Evolutionary conservation across 306 rosid species (phyloP), one percentile per base, ranked within the genome.

Genomic region (Luffa aegyptiaca): DNA sequence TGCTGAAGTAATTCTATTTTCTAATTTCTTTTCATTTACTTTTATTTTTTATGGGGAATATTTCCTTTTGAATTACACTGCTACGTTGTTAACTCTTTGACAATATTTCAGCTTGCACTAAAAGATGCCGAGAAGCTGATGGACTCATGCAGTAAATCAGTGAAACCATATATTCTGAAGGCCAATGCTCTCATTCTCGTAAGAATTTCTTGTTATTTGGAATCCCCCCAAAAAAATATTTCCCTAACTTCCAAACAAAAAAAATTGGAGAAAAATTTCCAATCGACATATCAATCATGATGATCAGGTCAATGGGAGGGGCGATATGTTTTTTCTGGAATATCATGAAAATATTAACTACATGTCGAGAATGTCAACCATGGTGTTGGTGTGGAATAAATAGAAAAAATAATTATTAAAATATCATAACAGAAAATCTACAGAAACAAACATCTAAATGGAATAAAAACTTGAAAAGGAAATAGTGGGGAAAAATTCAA

Each of bases 101-200:
- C 59, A 72, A 77, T 59, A 66, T 85, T 86, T 84, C 92, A 95
- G 99, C 93, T 95, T 86, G 99, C 94, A 75, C 84, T 95, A 81
- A 95, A 93, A 89, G 99, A 95, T 86, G 99, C 93, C 21, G 92
- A 92, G 81, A 95, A 89, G 85, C 86, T 95, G 79, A 84, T 87
- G 66, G 87, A 80, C 81, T 78, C 88, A 48, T 85, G 8, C 81
- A 85, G 85, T 79, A 87, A 81, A 84, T 85, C 92, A 20, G 91
- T 82, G 56, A 93, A 91, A 81, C 57, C 97, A 18, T 90, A 90
- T 90, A 81, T 93, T 85, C 82, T 95, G 80, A 95, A 87, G 89
- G 90, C 93, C 58, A 84, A 84, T 82, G 90, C 97, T 62, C 93
- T 93, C 73, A 79, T 87, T 79, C 79, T 95, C 90, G 99, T 93